Percentiles rank a stretch among this genome's conserved stretches.
These are phyloP conservation scores for Pythium apleroticum DNA, from an alignment of 352 stramenopile genomes.

Conservation along the genomic window DNA sequence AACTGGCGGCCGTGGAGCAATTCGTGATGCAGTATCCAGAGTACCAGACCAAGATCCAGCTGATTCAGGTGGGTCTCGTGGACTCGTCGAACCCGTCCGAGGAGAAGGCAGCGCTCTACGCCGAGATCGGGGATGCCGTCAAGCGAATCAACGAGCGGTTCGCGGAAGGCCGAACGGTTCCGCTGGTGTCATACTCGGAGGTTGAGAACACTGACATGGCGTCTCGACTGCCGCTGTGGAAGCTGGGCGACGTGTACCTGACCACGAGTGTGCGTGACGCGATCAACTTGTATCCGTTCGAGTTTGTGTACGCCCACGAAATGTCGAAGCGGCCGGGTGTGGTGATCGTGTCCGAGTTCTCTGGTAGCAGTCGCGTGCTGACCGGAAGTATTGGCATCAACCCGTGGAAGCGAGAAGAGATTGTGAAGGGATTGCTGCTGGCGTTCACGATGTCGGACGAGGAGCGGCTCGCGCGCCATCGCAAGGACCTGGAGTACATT, in stretches of 20 bases:
- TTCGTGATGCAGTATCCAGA: conserved; percentile 89
- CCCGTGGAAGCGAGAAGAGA: conserved; percentile 95
- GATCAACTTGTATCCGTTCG: conserved; percentile 84
- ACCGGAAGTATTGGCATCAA: conserved; percentile 97
- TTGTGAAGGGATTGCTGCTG: conserved; percentile 67
- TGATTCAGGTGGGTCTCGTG: conserved; percentile 82
- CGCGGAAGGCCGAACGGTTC: conserved; percentile 36
- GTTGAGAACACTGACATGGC: conserved; percentile 84
- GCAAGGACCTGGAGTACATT: conserved; percentile 92
- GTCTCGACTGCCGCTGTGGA: conserved; percentile 70
- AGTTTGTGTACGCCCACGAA: conserved; percentile 86
- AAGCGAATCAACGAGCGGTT: conserved; percentile 77
- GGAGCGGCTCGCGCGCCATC: conserved; percentile 67
- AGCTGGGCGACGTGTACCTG: conserved; percentile 67
- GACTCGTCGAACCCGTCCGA: conserved; percentile 72
- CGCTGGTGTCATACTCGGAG: conserved; percentile 67
- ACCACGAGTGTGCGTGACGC: conserved; percentile 80
- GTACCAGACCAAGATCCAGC: conserved; percentile 81
- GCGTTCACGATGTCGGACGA: conserved; percentile 74
- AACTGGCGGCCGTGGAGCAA: conserved; percentile 95
- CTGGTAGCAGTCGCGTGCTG: conserved; percentile 95
- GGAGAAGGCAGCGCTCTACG: conserved; percentile 61
- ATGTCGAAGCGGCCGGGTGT: conserved; percentile 79
- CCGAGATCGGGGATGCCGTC: conserved; percentile 59
- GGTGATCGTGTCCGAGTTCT: conserved; percentile 98